phyloP scores from a whole-genome alignment of 345 rosid species.

The Conringia planisiliqua region DNA sequence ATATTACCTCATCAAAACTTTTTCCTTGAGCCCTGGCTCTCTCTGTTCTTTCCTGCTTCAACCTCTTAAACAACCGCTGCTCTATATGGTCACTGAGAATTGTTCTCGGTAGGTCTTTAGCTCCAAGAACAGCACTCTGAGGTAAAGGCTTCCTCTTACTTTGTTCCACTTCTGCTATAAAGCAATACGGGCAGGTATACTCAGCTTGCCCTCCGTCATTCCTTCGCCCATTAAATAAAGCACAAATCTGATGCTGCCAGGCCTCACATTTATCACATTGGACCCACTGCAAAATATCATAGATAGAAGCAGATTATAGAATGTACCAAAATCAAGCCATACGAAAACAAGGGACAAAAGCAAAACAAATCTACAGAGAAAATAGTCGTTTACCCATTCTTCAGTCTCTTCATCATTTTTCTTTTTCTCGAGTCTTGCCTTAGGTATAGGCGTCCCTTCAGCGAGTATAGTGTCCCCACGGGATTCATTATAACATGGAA shows the following conservation, averaged over 20 bases:
- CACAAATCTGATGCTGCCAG: slow-evolving; percentile 99
- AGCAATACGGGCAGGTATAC: slow-evolving; percentile 99
- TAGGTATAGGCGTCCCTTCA: slow-evolving; percentile 75
- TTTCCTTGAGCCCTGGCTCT: slow-evolving; percentile 86
- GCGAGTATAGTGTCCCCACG: slow-evolving; percentile 79
- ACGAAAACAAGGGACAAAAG: not conserved
- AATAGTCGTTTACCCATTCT: slow-evolving; percentile 76
- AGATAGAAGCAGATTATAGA: slow-evolving; percentile 1
- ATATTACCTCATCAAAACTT: slow-evolving; percentile 84
- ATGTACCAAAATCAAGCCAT: not conserved
- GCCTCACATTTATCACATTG: slow-evolving; percentile 99
- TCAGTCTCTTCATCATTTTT: slow-evolving; percentile 99
- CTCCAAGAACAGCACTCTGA: slow-evolving; percentile 99
- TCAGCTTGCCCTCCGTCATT: slow-evolving; percentile 99
- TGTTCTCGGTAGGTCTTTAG: slow-evolving; percentile 93
- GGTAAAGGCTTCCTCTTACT: slow-evolving; percentile 92
- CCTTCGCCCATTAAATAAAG: slow-evolving; percentile 94
- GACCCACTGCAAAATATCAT: slow-evolving; percentile 83
- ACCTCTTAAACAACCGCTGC: slow-evolving; percentile 67
- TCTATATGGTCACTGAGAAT: slow-evolving; percentile 97
- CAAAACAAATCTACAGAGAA: not conserved
- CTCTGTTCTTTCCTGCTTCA: slow-evolving; percentile 79
- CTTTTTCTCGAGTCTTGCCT: slow-evolving; percentile 94
- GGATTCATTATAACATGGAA: slow-evolving; percentile 95
- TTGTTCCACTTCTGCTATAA: slow-evolving; percentile 79